These are phyloP conservation scores for Entomortierella beljakovae DNA, from an alignment of 192 early-diverging fungal species.

Conservation along the genomic window DNA sequence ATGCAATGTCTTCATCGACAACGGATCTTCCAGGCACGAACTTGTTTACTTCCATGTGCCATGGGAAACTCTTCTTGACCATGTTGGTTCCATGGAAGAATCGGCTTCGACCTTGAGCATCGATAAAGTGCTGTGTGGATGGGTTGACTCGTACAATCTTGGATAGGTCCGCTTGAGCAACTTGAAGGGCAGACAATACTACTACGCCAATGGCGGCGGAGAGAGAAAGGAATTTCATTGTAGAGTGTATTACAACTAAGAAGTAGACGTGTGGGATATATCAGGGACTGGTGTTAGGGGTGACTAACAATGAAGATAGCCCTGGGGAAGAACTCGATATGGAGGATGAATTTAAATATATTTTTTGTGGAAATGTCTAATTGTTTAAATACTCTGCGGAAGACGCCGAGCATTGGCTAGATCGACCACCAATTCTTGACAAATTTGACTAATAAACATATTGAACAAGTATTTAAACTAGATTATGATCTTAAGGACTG, in stretches of 20 bases:
- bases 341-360: too few relatives aligned
- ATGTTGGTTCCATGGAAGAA: constrained; percentile 71
- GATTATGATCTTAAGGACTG: too few relatives aligned
- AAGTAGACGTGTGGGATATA: background rate
- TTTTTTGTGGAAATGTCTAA: too few relatives aligned
- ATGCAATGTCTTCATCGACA: constrained; percentile 55
- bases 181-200: background rate
- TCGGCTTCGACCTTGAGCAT: constrained; percentile 60
- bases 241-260: background rate
- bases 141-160: constrained; percentile 60
- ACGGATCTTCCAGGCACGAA: constrained; percentile 64
- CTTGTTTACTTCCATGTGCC: constrained; percentile 46
- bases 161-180: constrained; percentile 42
- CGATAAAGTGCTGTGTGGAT: constrained; percentile 53
- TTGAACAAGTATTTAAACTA: too few relatives aligned
- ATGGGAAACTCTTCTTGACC: constrained; percentile 67
- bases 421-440: too few relatives aligned
- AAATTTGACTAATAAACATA: too few relatives aligned
- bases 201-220: constrained; percentile 19
- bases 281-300: background rate
- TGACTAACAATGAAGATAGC: too few relatives aligned
- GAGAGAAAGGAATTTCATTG: constrained; percentile 33
- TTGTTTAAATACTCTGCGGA: too few relatives aligned
- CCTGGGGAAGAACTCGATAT: too few relatives aligned
- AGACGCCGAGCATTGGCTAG: too few relatives aligned